These are phyloP conservation scores for Cryphonectria naterciae DNA, from an alignment of 2,329 filamentous ascomycete species.

Conservation along the genomic window DNA sequence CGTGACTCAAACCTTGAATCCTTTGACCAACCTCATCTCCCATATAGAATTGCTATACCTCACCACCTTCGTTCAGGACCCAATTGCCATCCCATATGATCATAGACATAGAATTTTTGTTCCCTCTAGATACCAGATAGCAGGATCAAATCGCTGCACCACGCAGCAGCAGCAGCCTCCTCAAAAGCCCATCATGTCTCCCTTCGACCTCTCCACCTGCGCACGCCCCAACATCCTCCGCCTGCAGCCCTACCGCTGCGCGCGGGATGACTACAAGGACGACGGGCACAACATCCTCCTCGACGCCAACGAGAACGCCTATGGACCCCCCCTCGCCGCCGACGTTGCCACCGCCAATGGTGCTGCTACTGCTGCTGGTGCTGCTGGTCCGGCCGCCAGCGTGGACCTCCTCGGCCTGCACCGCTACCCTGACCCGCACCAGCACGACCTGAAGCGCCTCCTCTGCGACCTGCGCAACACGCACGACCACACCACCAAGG, in stretches of 20 bases:
- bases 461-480: slow-evolving; percentile 89
- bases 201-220: slow-evolving; percentile 75
- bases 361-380: slow-evolving; percentile 35
- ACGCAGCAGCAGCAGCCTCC: neutral
- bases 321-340: slow-evolving; percentile 74
- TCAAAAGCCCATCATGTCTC: slow-evolving; percentile 50
- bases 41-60: neutral
- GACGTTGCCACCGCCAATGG: slow-evolving; percentile 46
- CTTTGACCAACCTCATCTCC: neutral
- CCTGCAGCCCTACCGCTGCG: slow-evolving; percentile 79
- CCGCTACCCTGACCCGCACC: slow-evolving; percentile 96
- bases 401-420: slow-evolving; percentile 83
- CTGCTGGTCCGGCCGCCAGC: slow-evolving; percentile 40
- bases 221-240: slow-evolving; percentile 77
- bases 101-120: neutral
- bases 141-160: neutral
- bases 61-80: neutral
- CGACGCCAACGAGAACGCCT: slow-evolving; percentile 98
- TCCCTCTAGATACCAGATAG: neutral
- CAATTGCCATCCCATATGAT: neutral
- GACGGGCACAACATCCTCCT: slow-evolving; percentile 94
- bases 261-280: slow-evolving; percentile 96
- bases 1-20: slow-evolving; percentile 27
- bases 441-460: slow-evolving; percentile 80
- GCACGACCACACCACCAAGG: slow-evolving; percentile 74